A percentile compares a stretch with the other conserved stretches of the same genome.
These are phyloP conservation scores for Venturia pyrina DNA, from an alignment of 2,329 filamentous ascomycete genomes.

Conservation along the genomic window DNA sequence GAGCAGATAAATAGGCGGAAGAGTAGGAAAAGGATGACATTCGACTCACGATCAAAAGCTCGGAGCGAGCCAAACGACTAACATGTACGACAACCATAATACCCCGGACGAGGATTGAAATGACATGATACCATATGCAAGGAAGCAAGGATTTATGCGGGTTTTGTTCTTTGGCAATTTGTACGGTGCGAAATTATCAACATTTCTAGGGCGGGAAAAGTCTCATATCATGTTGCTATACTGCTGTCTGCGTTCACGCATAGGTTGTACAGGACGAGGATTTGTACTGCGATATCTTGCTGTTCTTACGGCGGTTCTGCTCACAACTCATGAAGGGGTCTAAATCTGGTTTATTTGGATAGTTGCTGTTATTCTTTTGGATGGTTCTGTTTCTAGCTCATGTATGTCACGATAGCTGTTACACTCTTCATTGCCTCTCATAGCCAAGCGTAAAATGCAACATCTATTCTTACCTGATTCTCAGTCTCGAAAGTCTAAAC, in stretches of 20 bases:
- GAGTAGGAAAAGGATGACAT: neutral
- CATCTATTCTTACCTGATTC: too few species aligned
- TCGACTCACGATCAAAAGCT: conserved; percentile 1
- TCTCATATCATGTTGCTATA: neutral
- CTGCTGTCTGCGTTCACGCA: neutral
- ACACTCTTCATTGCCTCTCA: neutral
- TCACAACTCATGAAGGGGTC: neutral
- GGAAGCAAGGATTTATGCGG: neutral
- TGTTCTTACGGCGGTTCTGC: neutral
- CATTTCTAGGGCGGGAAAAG: neutral
- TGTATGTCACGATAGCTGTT: neutral
- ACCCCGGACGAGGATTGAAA: neutral
- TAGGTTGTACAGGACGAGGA: neutral
- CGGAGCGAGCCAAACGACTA: neutral
- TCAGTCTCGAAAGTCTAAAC: too few species aligned
- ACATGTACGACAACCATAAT: neutral
- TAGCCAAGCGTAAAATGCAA: neutral
- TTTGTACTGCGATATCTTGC: neutral
- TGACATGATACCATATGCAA: conserved; percentile 4
- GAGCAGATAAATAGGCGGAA: neutral
- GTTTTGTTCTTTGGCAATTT: neutral
- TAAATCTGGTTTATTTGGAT: neutral
- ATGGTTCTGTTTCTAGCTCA: neutral
- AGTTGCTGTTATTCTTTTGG: neutral
- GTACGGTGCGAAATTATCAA: neutral